These are phyloP conservation scores for Luffa aegyptiaca DNA, from an alignment of 306 rosid genomes.

Conservation along the genomic window DNA sequence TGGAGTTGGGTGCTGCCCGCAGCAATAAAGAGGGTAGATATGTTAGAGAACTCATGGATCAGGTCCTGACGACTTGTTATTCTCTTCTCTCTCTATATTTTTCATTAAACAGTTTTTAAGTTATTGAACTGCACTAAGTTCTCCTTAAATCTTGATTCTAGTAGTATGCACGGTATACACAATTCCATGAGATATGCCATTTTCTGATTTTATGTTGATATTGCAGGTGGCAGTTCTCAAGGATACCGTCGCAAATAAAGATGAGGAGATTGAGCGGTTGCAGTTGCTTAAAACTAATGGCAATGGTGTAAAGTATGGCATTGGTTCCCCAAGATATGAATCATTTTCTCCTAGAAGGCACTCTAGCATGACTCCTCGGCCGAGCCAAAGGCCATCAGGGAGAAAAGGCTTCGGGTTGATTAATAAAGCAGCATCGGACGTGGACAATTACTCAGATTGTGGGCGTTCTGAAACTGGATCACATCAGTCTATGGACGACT, in stretches of 20 bases:
- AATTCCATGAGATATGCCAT: not conserved
- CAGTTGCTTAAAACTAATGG: conserved; percentile 42
- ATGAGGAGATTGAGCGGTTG: conserved; percentile 74
- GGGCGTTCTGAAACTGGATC: conserved; percentile 86
- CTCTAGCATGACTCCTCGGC: conserved; percentile 42
- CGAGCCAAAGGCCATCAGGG: conserved; percentile 28
- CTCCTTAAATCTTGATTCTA: conserved; percentile 1
- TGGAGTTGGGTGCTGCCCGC: conserved; percentile 93
- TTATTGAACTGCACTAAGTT: not conserved
- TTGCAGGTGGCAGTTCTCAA: conserved; percentile 70
- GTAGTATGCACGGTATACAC: not conserved
- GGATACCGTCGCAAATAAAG: conserved; percentile 58
- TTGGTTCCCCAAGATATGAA: conserved; percentile 33
- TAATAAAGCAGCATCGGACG: conserved; percentile 45
- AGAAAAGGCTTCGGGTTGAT: conserved; percentile 24
- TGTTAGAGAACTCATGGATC: conserved; percentile 91
- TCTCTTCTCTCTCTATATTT: not conserved
- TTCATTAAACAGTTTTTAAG: not conserved
- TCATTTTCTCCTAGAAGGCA: conserved; percentile 68
- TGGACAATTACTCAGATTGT: conserved; percentile 69
- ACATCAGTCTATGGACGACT: conserved; percentile 60
- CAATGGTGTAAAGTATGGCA: conserved; percentile 41
- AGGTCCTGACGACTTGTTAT: conserved; percentile 36
- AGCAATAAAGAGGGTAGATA: conserved; percentile 97
- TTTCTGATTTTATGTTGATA: conserved; percentile 21